Evolutionary conservation across 768 basidiomycete species (phyloP).

Genomic region (Hemileccinum rubropunctum): DNA sequence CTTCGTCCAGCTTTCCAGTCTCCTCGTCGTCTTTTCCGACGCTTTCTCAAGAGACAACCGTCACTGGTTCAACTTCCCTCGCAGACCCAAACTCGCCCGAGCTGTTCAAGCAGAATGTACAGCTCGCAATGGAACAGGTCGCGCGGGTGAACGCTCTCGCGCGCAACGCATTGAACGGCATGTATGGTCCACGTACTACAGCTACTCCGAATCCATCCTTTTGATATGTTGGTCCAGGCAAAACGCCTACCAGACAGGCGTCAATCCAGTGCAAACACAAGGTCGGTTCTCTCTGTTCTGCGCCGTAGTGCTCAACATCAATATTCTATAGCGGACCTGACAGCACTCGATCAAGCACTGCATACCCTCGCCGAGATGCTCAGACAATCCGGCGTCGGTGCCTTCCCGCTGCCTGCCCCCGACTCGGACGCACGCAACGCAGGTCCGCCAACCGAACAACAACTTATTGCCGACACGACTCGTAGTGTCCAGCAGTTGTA

Average conservation of each 20-base stretch:
- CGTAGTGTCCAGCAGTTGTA: conserved; percentile 45
- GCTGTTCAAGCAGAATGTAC: conserved; percentile 58
- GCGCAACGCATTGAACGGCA: conserved; percentile 45
- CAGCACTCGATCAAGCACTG: conserved; percentile 50
- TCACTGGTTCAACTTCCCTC: conserved; percentile 14
- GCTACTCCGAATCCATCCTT: not conserved
- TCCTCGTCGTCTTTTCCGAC: conserved; percentile 11
- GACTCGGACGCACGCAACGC: conserved; percentile 10
- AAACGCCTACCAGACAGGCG: conserved; percentile 57
- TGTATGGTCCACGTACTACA: conserved; percentile 40
- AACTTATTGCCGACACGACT: conserved; percentile 42
- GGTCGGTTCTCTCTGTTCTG: conserved; percentile 35
- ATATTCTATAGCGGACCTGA: conserved; percentile 41
- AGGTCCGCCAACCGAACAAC: conserved; percentile 41
- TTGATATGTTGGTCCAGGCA: conserved; percentile 39
- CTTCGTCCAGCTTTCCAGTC: not conserved
- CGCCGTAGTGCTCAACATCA: not conserved
- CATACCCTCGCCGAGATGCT: conserved; percentile 46
- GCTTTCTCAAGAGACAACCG: conserved; percentile 29
- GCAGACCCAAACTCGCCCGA: conserved; percentile 58
- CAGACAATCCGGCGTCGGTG: conserved; percentile 62
- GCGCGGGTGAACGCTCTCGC: conserved; percentile 47
- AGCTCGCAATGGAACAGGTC: conserved; percentile 47
- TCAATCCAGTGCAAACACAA: conserved; percentile 52
- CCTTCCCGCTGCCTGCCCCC: conserved; percentile 48